Base-by-base conservation (phyloP, 345 rosid genomes). In the Erysimum cheiranthoides region DNA sequence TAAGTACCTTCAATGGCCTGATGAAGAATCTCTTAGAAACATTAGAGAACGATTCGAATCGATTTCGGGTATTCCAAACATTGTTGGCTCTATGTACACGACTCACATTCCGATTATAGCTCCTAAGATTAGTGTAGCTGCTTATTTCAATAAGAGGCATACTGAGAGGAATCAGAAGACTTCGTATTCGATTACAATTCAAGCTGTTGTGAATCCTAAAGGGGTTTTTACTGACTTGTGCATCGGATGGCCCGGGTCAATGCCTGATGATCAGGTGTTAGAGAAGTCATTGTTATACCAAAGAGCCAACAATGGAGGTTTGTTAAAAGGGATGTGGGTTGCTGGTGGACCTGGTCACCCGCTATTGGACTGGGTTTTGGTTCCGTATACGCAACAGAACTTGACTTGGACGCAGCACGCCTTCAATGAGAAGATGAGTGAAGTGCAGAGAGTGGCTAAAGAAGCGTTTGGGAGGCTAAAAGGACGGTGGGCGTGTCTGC, bases 161-260 rank as follows among this genome's bases (percentile, higher is more conserved):
- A 89, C 93, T 0, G 92, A 91, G 82, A 86, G 92, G 85, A 91
- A 87, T 6, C 93, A 91, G 71, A 91, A 87, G 70, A 89, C 90
- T 8, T 87, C 92, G 0, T 91, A 91, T 25, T 89, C 97, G 0
- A 89, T 91, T 2, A 91, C 93, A 0, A 86, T 91, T 1, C 93
- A 91, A 64, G 97, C 93, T 0, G 92, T 91, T 60, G 90, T 89
- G 10, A 82, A 87, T 47, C 89, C 86, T 0, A 86, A 54, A n/a
- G 92, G 93, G 0, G 89, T 87, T 12, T 89, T 91, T 51, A 87
- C 90, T 3, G 96, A 89, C 79, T 90, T 91, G n/a, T 91, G 93
- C 36, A 89, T 89, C 7, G 96, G 96, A 1, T 91, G 96, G 93
- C 96, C 96, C 0, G 96, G 96, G 18, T 91, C 96, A 7, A 89